Percentiles rank a stretch among this genome's conserved stretches.
Conservation (phyloP, 768 basidiomycete species). For the Collybiopsis confluens region DNA sequence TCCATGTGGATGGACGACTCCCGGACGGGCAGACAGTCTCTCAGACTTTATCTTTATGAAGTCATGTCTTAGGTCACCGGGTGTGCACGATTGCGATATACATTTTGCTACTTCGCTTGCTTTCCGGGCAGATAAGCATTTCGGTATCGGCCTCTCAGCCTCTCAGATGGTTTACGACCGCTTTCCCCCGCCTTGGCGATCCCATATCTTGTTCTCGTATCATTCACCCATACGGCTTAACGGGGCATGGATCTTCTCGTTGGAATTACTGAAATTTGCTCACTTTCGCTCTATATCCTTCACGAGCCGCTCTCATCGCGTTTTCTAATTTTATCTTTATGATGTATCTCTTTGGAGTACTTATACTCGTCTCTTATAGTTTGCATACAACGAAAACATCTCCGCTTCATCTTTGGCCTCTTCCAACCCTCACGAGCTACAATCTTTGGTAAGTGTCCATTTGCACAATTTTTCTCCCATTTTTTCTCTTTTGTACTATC, state of each 20-base stretch:
- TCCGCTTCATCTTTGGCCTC: too few relatives aligned
- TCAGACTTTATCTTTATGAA: background rate
- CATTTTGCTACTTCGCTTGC: background rate
- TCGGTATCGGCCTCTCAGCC: background rate
- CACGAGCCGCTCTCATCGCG: background rate
- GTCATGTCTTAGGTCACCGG: background rate
- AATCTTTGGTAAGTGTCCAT: too few relatives aligned
- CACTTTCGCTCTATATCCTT: slow-evolving; percentile 2
- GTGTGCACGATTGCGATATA: background rate
- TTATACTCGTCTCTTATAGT: background rate
- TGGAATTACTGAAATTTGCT: background rate
- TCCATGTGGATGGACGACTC: background rate
- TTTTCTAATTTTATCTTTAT: background rate
- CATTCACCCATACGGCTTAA: background rate
- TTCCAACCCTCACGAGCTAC: too few relatives aligned
- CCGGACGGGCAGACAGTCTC: background rate
- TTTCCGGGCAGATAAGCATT: background rate
- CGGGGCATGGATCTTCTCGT: background rate
- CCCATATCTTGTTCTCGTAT: background rate
- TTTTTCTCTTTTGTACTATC: too few relatives aligned
- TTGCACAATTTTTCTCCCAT: too few relatives aligned
- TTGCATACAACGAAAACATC: background rate
- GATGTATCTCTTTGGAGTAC: background rate
- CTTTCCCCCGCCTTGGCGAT: background rate
- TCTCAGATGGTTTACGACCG: background rate